Evolutionary conservation across 1,139 yeast genomes (phyloP), one percentile per base, ranked within the genome.

Genomic region (Candida gigantensis): DNA sequence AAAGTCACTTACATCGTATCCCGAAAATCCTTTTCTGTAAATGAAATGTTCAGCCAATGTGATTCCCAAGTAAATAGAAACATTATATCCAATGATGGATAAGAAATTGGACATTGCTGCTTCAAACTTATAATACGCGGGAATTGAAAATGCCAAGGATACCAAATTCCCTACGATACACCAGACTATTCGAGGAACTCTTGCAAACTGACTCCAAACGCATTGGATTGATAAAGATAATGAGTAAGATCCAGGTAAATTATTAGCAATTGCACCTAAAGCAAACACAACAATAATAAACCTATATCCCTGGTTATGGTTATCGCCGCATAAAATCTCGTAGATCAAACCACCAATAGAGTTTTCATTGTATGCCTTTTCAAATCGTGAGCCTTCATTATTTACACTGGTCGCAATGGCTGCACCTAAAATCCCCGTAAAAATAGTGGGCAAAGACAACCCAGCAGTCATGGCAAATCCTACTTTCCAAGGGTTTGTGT

Each of bases 341-440:
- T 58, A 55, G 6, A 60, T 55, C 29, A 61, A 51, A 4, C 66
- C 66, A 34, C 65, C 66, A 35, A 57, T 49, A 3, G 65, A 58
- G 25, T 55, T 47, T 3, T 35, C 46, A 26, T 39, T 39, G 53
- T 57, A 58, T 5, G 44, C 46, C 3, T 41, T 34, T 35, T 56
- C 47, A 8, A 50, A 46, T 11, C 38, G 28, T 12, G 58, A 49
- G 12, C 57, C 60, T 8, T 38, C 39, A 13, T 29, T 24, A 17
- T 26, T 33, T 11, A 25, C 32, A 27, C 42, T 36, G 41, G 55
- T 55, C n/a, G 57, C 62, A 35, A 57, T 47, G 1, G 66, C 64
- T 6, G 65, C 60, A 4, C 67, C 66, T 24, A 62, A 45, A 24
- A 53, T 52, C 40, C 54, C 43, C 12, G 62, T 50, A 37, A 59